Percentiles rank a stretch among this genome's conserved stretches.
These are phyloP conservation scores for Heimioporus sp. DNA, from an alignment of 768 basidiomycete genomes.

Conservation along the genomic window DNA sequence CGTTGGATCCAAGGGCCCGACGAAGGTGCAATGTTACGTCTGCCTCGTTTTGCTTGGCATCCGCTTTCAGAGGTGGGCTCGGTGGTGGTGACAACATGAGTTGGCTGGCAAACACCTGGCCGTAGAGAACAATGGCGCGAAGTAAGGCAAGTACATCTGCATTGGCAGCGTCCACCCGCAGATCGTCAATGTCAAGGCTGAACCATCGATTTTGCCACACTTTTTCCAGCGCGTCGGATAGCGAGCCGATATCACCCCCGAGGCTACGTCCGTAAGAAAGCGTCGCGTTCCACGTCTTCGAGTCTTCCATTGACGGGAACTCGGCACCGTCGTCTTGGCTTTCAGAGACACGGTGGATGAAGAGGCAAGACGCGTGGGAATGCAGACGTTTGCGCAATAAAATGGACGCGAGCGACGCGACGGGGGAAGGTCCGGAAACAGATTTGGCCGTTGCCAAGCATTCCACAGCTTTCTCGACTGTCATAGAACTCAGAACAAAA, in stretches of 20 bases:
- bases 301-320: constrained; percentile 21
- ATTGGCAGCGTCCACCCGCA: constrained; percentile 32
- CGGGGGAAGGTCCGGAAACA: constrained; percentile 30
- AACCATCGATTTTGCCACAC: constrained; percentile 45
- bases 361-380: constrained; percentile 51
- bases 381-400: constrained; percentile 53
- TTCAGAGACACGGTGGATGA: constrained; percentile 44
- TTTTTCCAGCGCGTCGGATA: constrained; percentile 57
- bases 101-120: constrained; percentile 50
- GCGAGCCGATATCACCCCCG: constrained; percentile 52
- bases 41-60: constrained; percentile 10
- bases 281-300: constrained; percentile 44
- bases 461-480: constrained; percentile 51
- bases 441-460: constrained; percentile 29
- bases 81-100: constrained; percentile 59
- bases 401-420: constrained; percentile 50
- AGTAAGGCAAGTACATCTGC: constrained; percentile 54
- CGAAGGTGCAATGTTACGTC: constrained; percentile 48
- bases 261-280: constrained; percentile 61
- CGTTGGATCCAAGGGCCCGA: constrained; percentile 51
- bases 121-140: constrained; percentile 58
- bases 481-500: constrained; percentile 51
- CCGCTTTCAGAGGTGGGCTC: constrained; percentile 39
- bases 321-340: constrained; percentile 13
- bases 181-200: constrained; percentile 28